Evolutionary conservation across 2,329 filamentous ascomycete genomes (phyloP).

Genomic region (Nothophaeocryptopus gaeumannii): DNA sequence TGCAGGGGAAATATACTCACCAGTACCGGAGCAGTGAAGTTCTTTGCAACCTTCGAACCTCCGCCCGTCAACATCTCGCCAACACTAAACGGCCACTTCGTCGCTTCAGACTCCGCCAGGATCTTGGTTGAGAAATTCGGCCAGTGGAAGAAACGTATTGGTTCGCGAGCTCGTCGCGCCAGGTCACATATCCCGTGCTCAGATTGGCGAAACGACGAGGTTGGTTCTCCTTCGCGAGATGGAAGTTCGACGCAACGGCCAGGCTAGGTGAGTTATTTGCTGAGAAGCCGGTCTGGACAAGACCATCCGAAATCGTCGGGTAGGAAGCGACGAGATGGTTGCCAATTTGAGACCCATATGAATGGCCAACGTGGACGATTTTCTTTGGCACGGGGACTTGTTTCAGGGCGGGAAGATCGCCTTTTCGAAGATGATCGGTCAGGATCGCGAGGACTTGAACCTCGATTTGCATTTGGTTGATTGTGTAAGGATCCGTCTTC

Average conservation of each 20-base stretch:
- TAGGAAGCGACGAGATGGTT: conserved; percentile 11
- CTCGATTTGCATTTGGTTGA: conserved; percentile 18
- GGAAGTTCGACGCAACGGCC: conserved; percentile 9
- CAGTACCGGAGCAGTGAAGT: conserved; percentile 33
- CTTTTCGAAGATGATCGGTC: conserved; percentile 17
- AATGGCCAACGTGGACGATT: conserved; percentile 24
- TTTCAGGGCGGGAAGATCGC: conserved; percentile 10
- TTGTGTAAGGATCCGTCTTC: conserved; percentile 16
- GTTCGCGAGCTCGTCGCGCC: conserved; percentile 15
- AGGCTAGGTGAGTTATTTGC: background rate
- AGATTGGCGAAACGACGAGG: conserved; percentile 13
- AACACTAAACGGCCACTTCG: conserved; percentile 37
- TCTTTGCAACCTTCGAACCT: conserved; percentile 20
- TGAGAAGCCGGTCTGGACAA: conserved; percentile 25
- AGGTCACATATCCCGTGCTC: conserved; percentile 18
- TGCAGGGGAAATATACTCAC: background rate
- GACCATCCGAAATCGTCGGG: conserved; percentile 18
- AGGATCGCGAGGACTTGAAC: conserved; percentile 15
- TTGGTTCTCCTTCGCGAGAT: conserved; percentile 18
- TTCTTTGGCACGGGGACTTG: conserved; percentile 10
- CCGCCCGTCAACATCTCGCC: conserved; percentile 29
- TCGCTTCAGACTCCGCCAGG: conserved; percentile 32
- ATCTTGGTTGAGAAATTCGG: conserved; percentile 30
- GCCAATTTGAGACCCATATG: conserved; percentile 17
- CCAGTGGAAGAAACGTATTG: conserved; percentile 38